These are phyloP conservation scores for Blumeriella jaapii DNA, from an alignment of 2,329 filamentous ascomycete genomes.

Conservation along the genomic window DNA sequence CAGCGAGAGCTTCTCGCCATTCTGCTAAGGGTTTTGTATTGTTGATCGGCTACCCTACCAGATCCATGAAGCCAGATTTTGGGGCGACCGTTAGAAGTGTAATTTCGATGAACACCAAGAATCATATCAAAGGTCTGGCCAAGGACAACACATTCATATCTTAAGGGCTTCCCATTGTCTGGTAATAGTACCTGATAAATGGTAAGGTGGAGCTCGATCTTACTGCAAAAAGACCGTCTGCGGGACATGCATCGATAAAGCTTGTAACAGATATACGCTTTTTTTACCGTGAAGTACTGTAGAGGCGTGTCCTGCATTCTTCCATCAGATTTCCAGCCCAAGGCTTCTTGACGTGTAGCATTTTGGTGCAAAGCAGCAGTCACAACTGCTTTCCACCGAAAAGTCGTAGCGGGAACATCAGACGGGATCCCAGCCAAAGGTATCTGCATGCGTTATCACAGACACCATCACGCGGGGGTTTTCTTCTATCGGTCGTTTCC, in stretches of 20 bases:
- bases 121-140: slow-evolving; percentile 6
- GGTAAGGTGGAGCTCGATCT: background rate
- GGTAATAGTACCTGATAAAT: slow-evolving; percentile 11
- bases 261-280: slow-evolving; percentile 23
- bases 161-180: slow-evolving; percentile 15
- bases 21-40: slow-evolving; percentile 13
- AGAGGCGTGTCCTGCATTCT: slow-evolving; percentile 8
- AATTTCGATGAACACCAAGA: slow-evolving; percentile 5
- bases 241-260: slow-evolving; percentile 20
- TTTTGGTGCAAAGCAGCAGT: slow-evolving; percentile 9
- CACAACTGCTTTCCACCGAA: slow-evolving; percentile 10
- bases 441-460: background rate
- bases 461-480: background rate
- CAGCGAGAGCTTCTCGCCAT: slow-evolving; percentile 15
- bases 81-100: background rate
- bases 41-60: slow-evolving; percentile 1
- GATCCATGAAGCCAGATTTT: slow-evolving; percentile 5
- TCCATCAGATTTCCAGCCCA: slow-evolving; percentile 10
- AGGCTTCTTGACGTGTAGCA: slow-evolving; percentile 4
- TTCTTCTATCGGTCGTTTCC: slow-evolving; percentile 6
- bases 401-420: slow-evolving; percentile 1
- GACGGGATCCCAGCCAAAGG: slow-evolving; percentile 2
- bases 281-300: slow-evolving; percentile 18
- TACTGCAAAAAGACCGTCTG: slow-evolving; percentile 12
- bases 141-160: slow-evolving; percentile 13